Evolutionary conservation across 2,329 filamentous ascomycete genomes (phyloP).

Genomic region (Sarocladiaceae sp.): DNA sequence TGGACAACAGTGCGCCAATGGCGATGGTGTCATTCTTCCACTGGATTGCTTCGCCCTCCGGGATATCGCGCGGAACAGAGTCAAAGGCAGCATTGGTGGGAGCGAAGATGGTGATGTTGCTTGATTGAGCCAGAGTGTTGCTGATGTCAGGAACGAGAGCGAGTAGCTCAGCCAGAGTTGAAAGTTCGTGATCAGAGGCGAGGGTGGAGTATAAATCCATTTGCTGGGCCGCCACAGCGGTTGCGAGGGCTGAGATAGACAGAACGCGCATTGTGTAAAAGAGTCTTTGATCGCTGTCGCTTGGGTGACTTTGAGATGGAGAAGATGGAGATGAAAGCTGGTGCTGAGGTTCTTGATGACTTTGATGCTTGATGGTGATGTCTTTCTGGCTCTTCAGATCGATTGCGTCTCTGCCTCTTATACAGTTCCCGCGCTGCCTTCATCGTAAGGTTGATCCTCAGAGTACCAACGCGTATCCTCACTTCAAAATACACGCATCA

Average conservation of each 20-base stretch:
- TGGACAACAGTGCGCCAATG: conserved; percentile 25
- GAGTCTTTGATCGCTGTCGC: neutral
- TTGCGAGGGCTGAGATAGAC: conserved; percentile 2
- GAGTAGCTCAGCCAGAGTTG: conserved; percentile 5
- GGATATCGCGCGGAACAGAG: conserved; percentile 24
- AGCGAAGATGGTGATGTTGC: conserved; percentile 30
- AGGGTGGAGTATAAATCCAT: conserved; percentile 1
- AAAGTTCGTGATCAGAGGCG: conserved; percentile 9
- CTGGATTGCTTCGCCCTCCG: conserved; percentile 27
- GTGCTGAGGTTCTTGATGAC: neutral
- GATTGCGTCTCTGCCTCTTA: neutral
- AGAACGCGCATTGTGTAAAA: conserved; percentile 4
- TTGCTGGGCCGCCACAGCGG: conserved; percentile 1
- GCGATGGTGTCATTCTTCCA: conserved; percentile 23
- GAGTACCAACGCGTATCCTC: neutral
- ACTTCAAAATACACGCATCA: neutral
- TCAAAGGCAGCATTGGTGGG: conserved; percentile 31
- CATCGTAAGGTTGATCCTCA: neutral
- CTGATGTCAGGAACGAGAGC: neutral
- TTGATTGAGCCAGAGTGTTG: conserved; percentile 23
- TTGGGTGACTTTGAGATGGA: neutral
- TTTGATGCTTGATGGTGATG: neutral
- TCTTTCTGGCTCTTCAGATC: too few species aligned
- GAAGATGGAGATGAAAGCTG: neutral
- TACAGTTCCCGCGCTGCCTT: neutral